Conservation (phyloP, 176 grass and related monocot genomes). For the Oryza officinalis region DNA sequence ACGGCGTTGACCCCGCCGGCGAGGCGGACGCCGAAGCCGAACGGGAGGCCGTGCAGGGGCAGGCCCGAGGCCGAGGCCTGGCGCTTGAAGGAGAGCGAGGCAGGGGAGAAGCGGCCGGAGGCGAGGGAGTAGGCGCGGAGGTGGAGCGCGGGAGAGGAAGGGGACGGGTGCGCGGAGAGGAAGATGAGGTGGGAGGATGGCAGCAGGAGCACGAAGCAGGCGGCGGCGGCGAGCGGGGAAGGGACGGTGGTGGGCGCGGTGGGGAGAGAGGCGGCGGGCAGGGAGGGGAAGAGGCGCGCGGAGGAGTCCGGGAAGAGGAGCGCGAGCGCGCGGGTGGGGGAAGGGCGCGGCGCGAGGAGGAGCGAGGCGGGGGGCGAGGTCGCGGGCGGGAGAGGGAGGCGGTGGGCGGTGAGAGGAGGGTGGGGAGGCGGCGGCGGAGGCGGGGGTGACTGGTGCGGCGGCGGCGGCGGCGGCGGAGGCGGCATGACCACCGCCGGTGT, state of each 20-base stretch:
- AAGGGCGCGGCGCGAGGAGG: slow-evolving; percentile 42
- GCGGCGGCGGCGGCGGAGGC: slow-evolving; percentile 32
- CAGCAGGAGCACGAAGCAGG: slow-evolving; percentile 52
- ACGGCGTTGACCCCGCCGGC: slow-evolving; percentile 63
- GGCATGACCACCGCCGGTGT: slow-evolving; percentile 62
- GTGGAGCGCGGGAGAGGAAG: slow-evolving; percentile 55
- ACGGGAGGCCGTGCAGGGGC: slow-evolving; percentile 56
- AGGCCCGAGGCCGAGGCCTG: slow-evolving; percentile 32
- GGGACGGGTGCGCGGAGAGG: slow-evolving; percentile 59
- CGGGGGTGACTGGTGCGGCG: slow-evolving; percentile 7
- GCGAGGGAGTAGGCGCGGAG: slow-evolving; percentile 62
- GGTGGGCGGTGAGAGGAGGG: slow-evolving; percentile 34
- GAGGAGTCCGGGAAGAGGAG: slow-evolving; percentile 49
- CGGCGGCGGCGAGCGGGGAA: slow-evolving; percentile 59
- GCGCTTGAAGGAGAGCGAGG: slow-evolving; percentile 54
- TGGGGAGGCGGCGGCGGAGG: slow-evolving; percentile 27
- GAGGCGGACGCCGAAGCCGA: slow-evolving; percentile 63
- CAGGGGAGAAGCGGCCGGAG: slow-evolving; percentile 46
- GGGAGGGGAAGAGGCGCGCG: slow-evolving; percentile 38
- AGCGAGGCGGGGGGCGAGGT: slow-evolving; percentile 28
- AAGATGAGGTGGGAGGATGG: slow-evolving; percentile 53
- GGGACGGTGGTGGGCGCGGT: slow-evolving; percentile 43
- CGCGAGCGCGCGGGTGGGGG: slow-evolving; percentile 38
- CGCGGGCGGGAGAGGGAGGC: slow-evolving; percentile 39
- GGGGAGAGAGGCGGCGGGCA: slow-evolving; percentile 20